Evolutionary conservation across 2,329 filamentous ascomycete genomes (phyloP).

Genomic region (Fusarium sublunatum): DNA sequence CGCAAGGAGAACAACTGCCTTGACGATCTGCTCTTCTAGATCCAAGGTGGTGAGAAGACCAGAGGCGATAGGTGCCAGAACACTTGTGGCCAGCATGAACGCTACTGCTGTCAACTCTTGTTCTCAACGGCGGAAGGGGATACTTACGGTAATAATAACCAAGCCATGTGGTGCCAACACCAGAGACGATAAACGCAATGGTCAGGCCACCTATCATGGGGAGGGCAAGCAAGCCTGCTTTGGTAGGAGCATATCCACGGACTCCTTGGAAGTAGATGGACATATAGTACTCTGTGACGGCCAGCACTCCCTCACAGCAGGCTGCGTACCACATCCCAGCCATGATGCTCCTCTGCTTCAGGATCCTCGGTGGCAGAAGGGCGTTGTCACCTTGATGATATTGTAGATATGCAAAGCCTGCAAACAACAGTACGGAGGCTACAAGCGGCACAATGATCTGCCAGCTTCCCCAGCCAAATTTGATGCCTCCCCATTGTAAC

Average conservation of each 20-base stretch:
- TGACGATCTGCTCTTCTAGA: conserved; percentile 36
- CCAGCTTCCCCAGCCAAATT: conserved; percentile 41
- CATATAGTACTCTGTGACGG: conserved; percentile 45
- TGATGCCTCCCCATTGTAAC: conserved; percentile 40
- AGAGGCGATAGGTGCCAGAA: conserved; percentile 36
- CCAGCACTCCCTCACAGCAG: conserved; percentile 37
- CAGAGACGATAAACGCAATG: conserved; percentile 34
- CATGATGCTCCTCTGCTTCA: conserved; percentile 42
- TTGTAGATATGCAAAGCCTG: conserved; percentile 33
- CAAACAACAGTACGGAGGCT: conserved; percentile 15
- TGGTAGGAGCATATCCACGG: conserved; percentile 32
- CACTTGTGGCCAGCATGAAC: conserved; percentile 41
- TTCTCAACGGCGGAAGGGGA: fast-evolving
- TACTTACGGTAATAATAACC: conserved; percentile 44
- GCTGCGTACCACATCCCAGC: conserved; percentile 42
- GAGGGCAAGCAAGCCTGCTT: conserved; percentile 37
- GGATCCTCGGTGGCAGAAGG: conserved; percentile 29
- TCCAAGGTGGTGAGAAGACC: conserved; percentile 40
- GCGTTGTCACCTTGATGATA: conserved; percentile 34
- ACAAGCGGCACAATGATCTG: conserved; percentile 36
- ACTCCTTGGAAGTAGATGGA: conserved; percentile 45
- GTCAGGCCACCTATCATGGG: conserved; percentile 39
- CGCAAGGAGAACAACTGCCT: conserved; percentile 31
- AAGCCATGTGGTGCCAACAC: conserved; percentile 35
- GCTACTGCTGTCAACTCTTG: conserved; percentile 17